A percentile compares a stretch with the other conserved stretches of the same genome.
These are phyloP conservation scores for Xylaria sp. DNA, from an alignment of 2,329 filamentous ascomycete species.

Conservation along the genomic window DNA sequence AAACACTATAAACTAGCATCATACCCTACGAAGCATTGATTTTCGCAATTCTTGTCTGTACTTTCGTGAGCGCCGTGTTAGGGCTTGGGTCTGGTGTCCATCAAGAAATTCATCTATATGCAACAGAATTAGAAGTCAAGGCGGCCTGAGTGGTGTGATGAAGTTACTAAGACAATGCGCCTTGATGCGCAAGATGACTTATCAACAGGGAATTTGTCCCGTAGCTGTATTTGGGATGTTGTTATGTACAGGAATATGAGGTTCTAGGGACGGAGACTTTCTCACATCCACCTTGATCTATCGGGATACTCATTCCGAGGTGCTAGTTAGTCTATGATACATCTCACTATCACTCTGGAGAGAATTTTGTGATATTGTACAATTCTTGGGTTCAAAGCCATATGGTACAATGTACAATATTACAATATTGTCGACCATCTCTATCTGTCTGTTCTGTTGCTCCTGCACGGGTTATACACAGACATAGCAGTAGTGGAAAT, in stretches of 20 bases:
- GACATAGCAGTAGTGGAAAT: constrained; percentile 4
- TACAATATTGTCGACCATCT: constrained; percentile 8
- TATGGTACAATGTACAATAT: constrained; percentile 16
- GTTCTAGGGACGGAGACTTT: neutral
- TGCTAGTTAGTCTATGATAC: constrained; percentile 1
- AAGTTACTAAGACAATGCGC: neutral
- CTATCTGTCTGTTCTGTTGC: constrained; percentile 11
- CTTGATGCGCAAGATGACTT: neutral
- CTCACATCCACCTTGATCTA: neutral
- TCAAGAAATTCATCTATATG: neutral
- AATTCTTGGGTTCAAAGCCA: constrained; percentile 11
- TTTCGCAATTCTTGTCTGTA: neutral
- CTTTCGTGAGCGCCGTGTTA: neutral
- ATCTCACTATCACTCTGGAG: neutral
- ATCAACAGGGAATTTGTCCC: neutral
- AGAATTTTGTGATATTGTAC: constrained; percentile 8
- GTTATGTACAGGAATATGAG: neutral
- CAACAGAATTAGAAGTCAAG: neutral
- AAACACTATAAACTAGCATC: neutral
- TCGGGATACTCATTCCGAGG: neutral
- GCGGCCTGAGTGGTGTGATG: neutral
- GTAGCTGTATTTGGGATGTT: neutral
- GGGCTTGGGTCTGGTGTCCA: neutral
- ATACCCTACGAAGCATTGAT: neutral
- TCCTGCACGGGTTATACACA: neutral